Base-by-base conservation (phyloP, 139 green algal genomes). In the Haematococcus sp. region DNA sequence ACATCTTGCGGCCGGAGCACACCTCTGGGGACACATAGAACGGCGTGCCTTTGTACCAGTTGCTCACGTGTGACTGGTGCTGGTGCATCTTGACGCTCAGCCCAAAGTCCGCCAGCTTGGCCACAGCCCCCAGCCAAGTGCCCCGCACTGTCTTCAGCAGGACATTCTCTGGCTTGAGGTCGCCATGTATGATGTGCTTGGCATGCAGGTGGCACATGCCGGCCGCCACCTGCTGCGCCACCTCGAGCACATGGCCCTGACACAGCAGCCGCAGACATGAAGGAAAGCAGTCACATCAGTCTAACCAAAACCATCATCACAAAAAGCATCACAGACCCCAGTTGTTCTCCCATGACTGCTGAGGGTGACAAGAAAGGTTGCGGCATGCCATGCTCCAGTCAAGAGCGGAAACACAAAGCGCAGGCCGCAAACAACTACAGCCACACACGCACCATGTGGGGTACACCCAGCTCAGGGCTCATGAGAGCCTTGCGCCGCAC, bases 201-300 rank as follows among this genome's bases (percentile, higher is more conserved):
- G 70, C 70, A 72, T 90, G 85, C 28, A 90, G 78, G 73, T 87
- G 83, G 30, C 68, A 56, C 52, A 90, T 70, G 30, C 77, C 85
- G n/a, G 34, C 27, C 4, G 76, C 70, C 3, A 82, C 67, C 49
- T 75, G 58, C 23, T 65, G 63, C 9, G 55, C 76, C n/a, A 82
- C 9, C 4, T 22, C 55, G 31, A 83, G 27, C 0, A 77, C 32
- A 33, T 40, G 9, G 0, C 27, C 32, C 59, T 75, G 68, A 23
- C 46, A 51, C 49, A n/a, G n/a, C n/a, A n/a, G 68, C 20, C 1
- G 40, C 35, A 27, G n/a, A 43, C 11, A 35, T 71, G 35, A 19
- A 22, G 35, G 35, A 43, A 16, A 35, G 22, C n/a, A n/a, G n/a
- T n/a, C n/a, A 22, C 65, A 59, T n/a, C 4, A 71, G 65, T 23